Conservation (phyloP, 257 asterid genomes). For the Solanum virginianum region DNA sequence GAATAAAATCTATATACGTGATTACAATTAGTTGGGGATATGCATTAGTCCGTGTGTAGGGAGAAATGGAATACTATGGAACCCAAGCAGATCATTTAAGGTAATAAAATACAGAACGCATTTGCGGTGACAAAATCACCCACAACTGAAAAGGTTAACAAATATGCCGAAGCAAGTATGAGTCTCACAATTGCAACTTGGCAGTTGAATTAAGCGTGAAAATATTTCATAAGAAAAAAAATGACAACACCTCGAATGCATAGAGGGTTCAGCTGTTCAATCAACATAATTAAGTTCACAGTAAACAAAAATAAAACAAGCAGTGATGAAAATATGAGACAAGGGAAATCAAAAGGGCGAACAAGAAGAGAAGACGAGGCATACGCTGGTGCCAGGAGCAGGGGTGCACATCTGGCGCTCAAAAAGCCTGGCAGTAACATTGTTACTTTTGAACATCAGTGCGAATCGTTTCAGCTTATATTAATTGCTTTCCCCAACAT, state of each 20-base stretch:
- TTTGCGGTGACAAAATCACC: not conserved
- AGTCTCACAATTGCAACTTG: not conserved
- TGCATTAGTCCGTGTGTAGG: not conserved
- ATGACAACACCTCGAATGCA: not conserved
- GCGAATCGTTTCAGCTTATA: not conserved
- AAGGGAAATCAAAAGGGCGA: not conserved
- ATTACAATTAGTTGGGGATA: not conserved
- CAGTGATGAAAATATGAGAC: not conserved
- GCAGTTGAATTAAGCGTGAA: not conserved
- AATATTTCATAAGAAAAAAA: not conserved
- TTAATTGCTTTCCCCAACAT: not conserved
- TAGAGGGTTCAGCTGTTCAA: not conserved
- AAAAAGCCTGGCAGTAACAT: slow-evolving; percentile 93
- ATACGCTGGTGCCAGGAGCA: slow-evolving; percentile 89
- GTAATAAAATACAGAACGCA: not conserved
- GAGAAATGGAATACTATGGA: not conserved
- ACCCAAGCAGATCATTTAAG: not conserved
- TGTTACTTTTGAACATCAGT: slow-evolving; percentile 82
- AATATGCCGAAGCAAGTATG: not conserved
- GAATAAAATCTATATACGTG: not conserved
- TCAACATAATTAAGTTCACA: not conserved
- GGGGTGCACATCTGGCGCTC: slow-evolving; percentile 91
- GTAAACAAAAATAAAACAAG: not conserved
- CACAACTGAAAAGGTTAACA: not conserved
- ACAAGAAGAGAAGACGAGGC: not conserved